phyloP scores from a whole-genome alignment of 2,329 filamentous ascomycete genomes.

The Pseudogymnoascus sp. region DNA sequence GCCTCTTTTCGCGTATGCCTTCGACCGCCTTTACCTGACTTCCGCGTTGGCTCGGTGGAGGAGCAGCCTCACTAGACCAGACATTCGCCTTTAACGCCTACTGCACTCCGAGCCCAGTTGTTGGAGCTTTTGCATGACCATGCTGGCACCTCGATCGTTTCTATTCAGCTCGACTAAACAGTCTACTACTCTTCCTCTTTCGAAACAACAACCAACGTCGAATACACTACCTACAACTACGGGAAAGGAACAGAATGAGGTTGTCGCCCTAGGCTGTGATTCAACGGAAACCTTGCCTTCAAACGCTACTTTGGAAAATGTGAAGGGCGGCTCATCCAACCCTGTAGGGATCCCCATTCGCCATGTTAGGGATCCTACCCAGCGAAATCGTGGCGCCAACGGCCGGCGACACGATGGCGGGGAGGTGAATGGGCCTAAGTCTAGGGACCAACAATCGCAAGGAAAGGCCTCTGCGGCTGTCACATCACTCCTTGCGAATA shows the following conservation, averaged over 20 bases:
- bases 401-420: slow-evolving; percentile 19
- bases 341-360: slow-evolving; percentile 27
- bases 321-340: slow-evolving; percentile 17
- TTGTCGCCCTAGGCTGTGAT: neutral
- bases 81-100: neutral
- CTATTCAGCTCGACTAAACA: slow-evolving; percentile 18
- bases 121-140: slow-evolving; percentile 15
- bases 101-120: neutral
- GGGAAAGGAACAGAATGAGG: neutral
- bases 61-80: neutral
- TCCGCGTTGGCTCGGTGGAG: neutral
- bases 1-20: slow-evolving; percentile 6
- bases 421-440: slow-evolving; percentile 11
- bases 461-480: slow-evolving; percentile 36
- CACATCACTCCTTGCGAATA: slow-evolving; percentile 52
- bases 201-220: neutral
- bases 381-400: slow-evolving; percentile 20
- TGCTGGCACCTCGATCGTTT: slow-evolving; percentile 23
- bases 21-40: neutral
- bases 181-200: neutral
- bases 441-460: neutral
- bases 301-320: neutral
- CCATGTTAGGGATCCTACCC: slow-evolving; percentile 18
- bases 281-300: neutral
- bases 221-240: neutral